A percentile compares a stretch with the other conserved stretches of the same genome.
These are phyloP conservation scores for Chalaropsis thielavioides DNA, from an alignment of 2,329 filamentous ascomycete species.

Conservation along the genomic window DNA sequence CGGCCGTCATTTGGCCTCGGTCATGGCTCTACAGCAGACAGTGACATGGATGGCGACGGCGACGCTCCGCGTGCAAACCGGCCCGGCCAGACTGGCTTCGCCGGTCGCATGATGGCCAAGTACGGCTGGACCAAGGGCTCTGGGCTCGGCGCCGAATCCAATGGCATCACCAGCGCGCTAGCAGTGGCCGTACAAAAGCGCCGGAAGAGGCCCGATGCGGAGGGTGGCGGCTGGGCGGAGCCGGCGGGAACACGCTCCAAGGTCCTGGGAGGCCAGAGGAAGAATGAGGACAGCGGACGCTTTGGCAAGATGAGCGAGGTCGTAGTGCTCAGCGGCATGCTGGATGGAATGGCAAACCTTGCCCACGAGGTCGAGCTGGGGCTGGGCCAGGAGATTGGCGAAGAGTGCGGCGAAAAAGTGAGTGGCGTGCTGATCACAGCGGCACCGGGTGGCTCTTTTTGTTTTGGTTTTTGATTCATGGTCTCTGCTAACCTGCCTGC, in stretches of 20 bases:
- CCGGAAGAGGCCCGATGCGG: conserved; percentile 61
- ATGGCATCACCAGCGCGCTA: conserved; percentile 74
- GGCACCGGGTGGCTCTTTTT: background rate
- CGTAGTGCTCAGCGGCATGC: conserved; percentile 69
- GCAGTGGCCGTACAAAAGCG: conserved; percentile 74
- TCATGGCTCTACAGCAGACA: conserved; percentile 20
- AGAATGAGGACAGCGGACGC: conserved; percentile 30
- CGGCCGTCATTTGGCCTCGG: conserved; percentile 38
- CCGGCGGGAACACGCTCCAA: conserved; percentile 51
- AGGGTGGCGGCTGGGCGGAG: conserved; percentile 63
- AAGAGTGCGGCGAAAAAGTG: conserved; percentile 75
- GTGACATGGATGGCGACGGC: conserved; percentile 23
- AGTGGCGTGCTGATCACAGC: background rate
- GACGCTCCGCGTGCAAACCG: conserved; percentile 42
- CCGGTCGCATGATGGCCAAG: conserved; percentile 76
- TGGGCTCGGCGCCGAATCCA: conserved; percentile 68
- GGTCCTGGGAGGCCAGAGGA: conserved; percentile 64
- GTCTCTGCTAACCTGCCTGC: conserved; percentile 8
- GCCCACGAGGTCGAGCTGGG: conserved; percentile 60
- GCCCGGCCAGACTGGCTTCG: conserved; percentile 73
- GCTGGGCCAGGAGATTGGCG: conserved; percentile 85
- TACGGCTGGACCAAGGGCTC: conserved; percentile 85
- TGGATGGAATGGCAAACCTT: conserved; percentile 65
- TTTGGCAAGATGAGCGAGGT: conserved; percentile 69
- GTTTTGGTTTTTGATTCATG: background rate